Percentiles rank a stretch among this genome's conserved stretches.
Conservation (phyloP, 768 basidiomycete species). For the Termitomyces sp. region DNA sequence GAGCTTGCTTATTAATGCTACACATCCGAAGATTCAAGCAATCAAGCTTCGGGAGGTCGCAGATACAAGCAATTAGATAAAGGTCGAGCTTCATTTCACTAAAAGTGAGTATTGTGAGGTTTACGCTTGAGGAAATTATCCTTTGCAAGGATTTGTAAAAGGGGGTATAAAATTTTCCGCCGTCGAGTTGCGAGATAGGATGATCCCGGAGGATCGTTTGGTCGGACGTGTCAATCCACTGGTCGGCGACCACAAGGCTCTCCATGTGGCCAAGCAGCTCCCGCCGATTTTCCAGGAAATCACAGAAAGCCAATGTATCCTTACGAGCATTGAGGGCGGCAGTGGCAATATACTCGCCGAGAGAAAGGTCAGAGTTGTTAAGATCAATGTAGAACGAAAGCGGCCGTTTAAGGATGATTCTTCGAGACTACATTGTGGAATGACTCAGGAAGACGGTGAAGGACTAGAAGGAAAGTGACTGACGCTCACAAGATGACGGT, state of each 20-base stretch:
- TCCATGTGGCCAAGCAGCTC: neutral
- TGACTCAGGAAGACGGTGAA: neutral
- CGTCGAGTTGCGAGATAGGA: neutral
- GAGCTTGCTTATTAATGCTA: neutral
- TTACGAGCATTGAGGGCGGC: neutral
- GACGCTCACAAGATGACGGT: neutral
- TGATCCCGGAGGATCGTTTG: neutral
- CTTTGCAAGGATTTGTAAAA: neutral
- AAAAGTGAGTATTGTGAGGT: neutral
- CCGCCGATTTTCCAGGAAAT: neutral
- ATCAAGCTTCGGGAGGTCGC: neutral
- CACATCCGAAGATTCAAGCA: neutral
- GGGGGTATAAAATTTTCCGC: neutral
- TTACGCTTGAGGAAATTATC: neutral
- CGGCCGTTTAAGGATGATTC: neutral
- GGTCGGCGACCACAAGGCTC: neutral
- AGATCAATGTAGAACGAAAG: neutral
- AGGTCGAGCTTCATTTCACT: neutral
- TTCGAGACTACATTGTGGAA: neutral
- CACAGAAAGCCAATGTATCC: neutral
- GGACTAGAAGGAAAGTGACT: neutral
- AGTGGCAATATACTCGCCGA: neutral
- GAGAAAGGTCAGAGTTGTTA: neutral
- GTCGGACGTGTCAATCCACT: neutral
- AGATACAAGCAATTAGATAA: neutral